Percentiles rank a stretch among this genome's conserved stretches.
These are phyloP conservation scores for Galeopsis tetrahit DNA, from an alignment of 257 asterid species.

Conservation along the genomic window DNA sequence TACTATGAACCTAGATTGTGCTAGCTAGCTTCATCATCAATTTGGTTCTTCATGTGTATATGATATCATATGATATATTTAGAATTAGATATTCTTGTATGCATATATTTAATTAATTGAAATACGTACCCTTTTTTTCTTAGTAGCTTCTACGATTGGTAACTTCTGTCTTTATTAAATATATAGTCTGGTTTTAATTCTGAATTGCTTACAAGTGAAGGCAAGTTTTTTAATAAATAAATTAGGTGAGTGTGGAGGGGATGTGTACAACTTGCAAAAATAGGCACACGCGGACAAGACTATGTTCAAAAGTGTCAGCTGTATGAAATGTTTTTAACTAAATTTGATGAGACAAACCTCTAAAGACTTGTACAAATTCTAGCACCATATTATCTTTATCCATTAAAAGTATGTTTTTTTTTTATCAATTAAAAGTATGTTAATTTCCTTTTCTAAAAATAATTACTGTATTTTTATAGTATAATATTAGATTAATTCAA, in stretches of 20 bases:
- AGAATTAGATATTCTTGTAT: conserved; percentile 21
- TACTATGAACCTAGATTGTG: conserved; percentile 38
- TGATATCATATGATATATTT: not conserved
- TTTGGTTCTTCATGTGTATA: conserved; percentile 15
- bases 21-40: not conserved
- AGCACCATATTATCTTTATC: too few species aligned
- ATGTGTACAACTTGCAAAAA: too few species aligned
- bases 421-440: too few species aligned
- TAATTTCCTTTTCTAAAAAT: too few species aligned
- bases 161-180: not conserved
- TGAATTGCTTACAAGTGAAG: not conserved
- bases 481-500: too few species aligned
- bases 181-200: not conserved
- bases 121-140: not conserved
- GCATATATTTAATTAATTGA: not conserved
- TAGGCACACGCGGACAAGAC: too few species aligned
- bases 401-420: too few species aligned
- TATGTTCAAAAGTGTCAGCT: too few species aligned
- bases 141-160: not conserved
- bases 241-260: not conserved
- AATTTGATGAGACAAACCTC: too few species aligned
- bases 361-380: too few species aligned
- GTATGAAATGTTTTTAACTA: too few species aligned
- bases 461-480: too few species aligned
- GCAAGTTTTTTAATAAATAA: not conserved